Evolutionary conservation across 1,139 yeast genomes (phyloP), one percentile per base, ranked within the genome.

Genomic region (Taphrina wiesneri): DNA sequence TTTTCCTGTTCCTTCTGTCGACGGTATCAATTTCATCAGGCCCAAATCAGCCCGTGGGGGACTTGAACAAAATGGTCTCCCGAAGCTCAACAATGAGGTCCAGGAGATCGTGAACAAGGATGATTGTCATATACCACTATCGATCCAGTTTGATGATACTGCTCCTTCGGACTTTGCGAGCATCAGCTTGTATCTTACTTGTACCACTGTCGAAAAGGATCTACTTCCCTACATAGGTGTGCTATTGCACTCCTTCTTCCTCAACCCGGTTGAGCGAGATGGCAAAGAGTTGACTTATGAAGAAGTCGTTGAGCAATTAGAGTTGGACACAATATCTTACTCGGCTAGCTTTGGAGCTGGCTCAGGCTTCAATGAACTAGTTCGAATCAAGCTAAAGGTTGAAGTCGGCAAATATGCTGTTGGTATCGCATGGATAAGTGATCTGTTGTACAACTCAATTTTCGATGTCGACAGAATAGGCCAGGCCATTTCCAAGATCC

Each of bases 371-470:
- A 82, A 84, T 21, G 97, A 92, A 72, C 75, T 89, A 56, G 54
- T 71, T 15, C 80, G 83, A 64, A 79, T 91, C 30, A 83, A 80
- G 68, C 80, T 91, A 56, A 85, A 86, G 71, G 86, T 88, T 56
- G 86, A 84, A 71, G 79, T 81, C 7, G 79, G 78, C 9, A 86
- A 90, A 67, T 95, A 92, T 73, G 70, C 73, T 0, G 81, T 81
- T 53, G 93, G 93, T 0, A 84, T 92, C 56, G 82, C 84, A 32
- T 93, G 98, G 99, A 78, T 89, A 46, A 77, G 80, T 46, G 85
- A 85, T 66, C 81, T 89, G 21, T 77, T 91, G 72, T 85, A 83
- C 74, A 81, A 83, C 71, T 82, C 88, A 21, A 81, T 84, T 3
- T 90, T 90, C 74, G 96, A 92, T 68, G 85, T 84, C 69, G 81